phyloP scores from a whole-genome alignment of 2,329 filamentous ascomycete genomes.

The Aspergillus flavus region DNA sequence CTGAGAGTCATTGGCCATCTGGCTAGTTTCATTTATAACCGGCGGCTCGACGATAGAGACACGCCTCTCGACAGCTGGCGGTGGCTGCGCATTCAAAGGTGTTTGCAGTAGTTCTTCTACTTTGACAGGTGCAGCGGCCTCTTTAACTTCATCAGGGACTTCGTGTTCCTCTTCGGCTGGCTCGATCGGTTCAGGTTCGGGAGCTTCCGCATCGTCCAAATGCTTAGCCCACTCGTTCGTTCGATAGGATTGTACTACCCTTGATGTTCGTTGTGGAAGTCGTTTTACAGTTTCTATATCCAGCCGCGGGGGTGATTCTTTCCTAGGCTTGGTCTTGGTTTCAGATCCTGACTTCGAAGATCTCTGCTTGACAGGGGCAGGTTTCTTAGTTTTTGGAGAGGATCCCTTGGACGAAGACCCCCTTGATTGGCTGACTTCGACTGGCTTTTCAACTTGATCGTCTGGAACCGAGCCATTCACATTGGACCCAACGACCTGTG shows the following conservation, averaged over 20 bases:
- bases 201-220: conserved; percentile 73
- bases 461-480: neutral
- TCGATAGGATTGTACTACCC: conserved; percentile 77
- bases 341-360: conserved; percentile 1
- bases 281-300: conserved; percentile 50
- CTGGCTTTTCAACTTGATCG: neutral
- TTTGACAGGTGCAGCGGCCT: conserved; percentile 64
- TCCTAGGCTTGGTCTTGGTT: conserved; percentile 13
- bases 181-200: conserved; percentile 59
- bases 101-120: conserved; percentile 68
- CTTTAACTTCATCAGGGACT: conserved; percentile 37
- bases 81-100: conserved; percentile 53
- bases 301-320: conserved; percentile 29
- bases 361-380: conserved; percentile 1
- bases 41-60: conserved; percentile 11
- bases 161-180: conserved; percentile 38
- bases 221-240: conserved; percentile 98
- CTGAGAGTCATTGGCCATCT: conserved; percentile 17
- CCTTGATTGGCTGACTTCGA: neutral
- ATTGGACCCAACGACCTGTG: neutral
- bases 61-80: conserved; percentile 34
- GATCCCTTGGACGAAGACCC: neutral
- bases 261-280: conserved; percentile 72
- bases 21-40: conserved; percentile 20
- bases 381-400: neutral